Conservation (phyloP, 2,329 filamentous ascomycete genomes). For the Aspergillus udagawae region DNA sequence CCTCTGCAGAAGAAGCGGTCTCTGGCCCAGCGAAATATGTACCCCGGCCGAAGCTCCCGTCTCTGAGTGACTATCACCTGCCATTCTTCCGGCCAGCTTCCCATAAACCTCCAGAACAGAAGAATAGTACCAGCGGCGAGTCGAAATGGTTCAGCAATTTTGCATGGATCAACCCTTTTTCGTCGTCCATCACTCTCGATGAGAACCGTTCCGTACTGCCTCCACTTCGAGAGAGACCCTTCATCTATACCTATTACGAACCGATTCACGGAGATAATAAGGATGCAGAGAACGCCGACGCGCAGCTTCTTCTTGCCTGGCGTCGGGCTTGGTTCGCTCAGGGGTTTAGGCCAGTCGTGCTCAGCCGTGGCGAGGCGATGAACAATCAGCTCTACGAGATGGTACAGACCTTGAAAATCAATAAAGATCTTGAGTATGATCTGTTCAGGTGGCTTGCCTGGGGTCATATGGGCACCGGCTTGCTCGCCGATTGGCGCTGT, state of each 20-base stretch:
- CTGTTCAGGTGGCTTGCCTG: conserved; percentile 86
- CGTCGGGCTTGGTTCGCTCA: conserved; percentile 92
- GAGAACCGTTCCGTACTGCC: conserved; percentile 81
- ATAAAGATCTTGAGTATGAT: conserved; percentile 62
- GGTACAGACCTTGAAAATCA: conserved; percentile 58
- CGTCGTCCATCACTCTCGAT: conserved; percentile 72
- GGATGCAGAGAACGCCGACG: conserved; percentile 67
- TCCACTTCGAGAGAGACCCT: conserved; percentile 63
- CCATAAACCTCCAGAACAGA: conserved; percentile 68
- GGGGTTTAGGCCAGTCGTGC: conserved; percentile 79
- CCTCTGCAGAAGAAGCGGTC: conserved; percentile 17
- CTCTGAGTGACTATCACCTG: conserved; percentile 50
- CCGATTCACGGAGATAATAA: conserved; percentile 59
- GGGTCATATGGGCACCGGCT: conserved; percentile 81
- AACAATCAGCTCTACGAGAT: conserved; percentile 74
- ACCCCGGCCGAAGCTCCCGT: conserved; percentile 37
- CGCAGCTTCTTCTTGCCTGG: conserved; percentile 78
- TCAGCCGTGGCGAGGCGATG: conserved; percentile 75
- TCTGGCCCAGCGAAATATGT: conserved; percentile 29
- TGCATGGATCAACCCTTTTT: conserved; percentile 90
- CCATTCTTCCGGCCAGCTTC: conserved; percentile 67
- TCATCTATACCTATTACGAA: conserved; percentile 91
- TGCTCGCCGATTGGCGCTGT: conserved; percentile 73
- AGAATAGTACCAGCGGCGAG: conserved; percentile 73
- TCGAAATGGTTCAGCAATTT: conserved; percentile 84